These are phyloP conservation scores for Plasmopara muralis DNA, from an alignment of 352 stramenopile genomes.

Conservation along the genomic window DNA sequence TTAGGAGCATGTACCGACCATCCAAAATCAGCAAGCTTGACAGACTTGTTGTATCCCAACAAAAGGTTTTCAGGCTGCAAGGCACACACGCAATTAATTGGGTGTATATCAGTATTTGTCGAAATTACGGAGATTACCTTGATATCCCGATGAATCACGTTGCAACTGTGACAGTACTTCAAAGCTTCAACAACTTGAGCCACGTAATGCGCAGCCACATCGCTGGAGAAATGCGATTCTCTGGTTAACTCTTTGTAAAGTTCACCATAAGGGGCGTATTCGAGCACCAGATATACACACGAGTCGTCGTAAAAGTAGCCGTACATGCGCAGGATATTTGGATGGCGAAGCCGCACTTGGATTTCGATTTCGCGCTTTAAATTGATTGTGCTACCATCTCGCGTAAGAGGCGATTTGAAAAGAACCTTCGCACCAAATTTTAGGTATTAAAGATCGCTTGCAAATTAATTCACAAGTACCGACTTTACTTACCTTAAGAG, in stretches of 20 bases:
- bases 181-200: slow-evolving; percentile 73
- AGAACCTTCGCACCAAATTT: slow-evolving; percentile 34
- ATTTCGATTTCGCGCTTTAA: slow-evolving; percentile 83
- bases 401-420: slow-evolving; percentile 56
- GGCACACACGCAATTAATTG: slow-evolving; percentile 3
- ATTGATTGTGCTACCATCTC: slow-evolving; percentile 47
- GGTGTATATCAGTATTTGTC: neutral
- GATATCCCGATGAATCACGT: slow-evolving; percentile 85
- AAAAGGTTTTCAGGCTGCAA: slow-evolving; percentile 78
- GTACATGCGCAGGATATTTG: slow-evolving; percentile 64
- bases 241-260: slow-evolving; percentile 73
- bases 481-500: slow-evolving; percentile 55
- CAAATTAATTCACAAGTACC: neutral
- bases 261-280: slow-evolving; percentile 76
- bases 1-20: slow-evolving; percentile 76
- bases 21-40: slow-evolving; percentile 86
- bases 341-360: slow-evolving; percentile 67
- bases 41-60: slow-evolving; percentile 57
- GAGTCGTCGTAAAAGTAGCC: slow-evolving; percentile 86
- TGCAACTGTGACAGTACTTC: slow-evolving; percentile 64
- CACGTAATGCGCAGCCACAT: slow-evolving; percentile 56
- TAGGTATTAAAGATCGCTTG: neutral
- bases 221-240: slow-evolving; percentile 46
- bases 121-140: slow-evolving; percentile 45
- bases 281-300: slow-evolving; percentile 76